These are phyloP conservation scores for Penicillium capsulatum DNA, from an alignment of 2,329 filamentous ascomycete genomes.

Conservation along the genomic window DNA sequence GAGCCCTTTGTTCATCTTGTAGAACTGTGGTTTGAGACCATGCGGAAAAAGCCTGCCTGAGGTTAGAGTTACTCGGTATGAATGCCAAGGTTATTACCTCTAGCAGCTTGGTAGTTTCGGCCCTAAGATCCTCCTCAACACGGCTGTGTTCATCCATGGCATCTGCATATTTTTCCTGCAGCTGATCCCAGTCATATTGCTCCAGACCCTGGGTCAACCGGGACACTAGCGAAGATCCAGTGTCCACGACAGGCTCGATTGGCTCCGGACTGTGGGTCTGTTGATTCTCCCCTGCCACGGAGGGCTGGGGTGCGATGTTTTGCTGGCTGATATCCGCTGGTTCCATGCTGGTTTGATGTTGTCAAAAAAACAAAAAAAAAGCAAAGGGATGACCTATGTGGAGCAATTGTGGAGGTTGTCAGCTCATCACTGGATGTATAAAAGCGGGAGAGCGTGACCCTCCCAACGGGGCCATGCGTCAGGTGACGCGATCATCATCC, in stretches of 20 bases:
- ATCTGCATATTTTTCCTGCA: constrained; percentile 64
- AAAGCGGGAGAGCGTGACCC: too few species aligned
- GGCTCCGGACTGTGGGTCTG: constrained; percentile 14
- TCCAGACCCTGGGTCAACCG: constrained; percentile 50
- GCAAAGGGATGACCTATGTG: neutral
- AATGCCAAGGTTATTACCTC: constrained; percentile 45
- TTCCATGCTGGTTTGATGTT: neutral
- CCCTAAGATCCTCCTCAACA: constrained; percentile 61
- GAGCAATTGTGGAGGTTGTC: neutral
- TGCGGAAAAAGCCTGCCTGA: constrained; percentile 64
- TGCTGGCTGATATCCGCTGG: neutral
- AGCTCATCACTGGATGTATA: too few species aligned
- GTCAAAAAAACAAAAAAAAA: neutral
- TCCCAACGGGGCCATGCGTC: constrained; percentile 6
- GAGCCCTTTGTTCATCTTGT: constrained; percentile 71
- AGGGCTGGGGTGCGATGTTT: neutral
- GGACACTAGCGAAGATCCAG: constrained; percentile 16
- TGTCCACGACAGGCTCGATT: constrained; percentile 4
- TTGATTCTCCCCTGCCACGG: neutral
- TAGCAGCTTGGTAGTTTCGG: constrained; percentile 64
- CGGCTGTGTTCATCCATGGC: constrained; percentile 60
- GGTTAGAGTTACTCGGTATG: neutral
- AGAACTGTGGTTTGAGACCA: constrained; percentile 71
- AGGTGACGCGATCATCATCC: constrained; percentile 23
- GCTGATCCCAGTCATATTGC: constrained; percentile 71